Evolutionary conservation across 441 rosid species (phyloP).

Genomic region (Pelargonium fulgidum): DNA sequence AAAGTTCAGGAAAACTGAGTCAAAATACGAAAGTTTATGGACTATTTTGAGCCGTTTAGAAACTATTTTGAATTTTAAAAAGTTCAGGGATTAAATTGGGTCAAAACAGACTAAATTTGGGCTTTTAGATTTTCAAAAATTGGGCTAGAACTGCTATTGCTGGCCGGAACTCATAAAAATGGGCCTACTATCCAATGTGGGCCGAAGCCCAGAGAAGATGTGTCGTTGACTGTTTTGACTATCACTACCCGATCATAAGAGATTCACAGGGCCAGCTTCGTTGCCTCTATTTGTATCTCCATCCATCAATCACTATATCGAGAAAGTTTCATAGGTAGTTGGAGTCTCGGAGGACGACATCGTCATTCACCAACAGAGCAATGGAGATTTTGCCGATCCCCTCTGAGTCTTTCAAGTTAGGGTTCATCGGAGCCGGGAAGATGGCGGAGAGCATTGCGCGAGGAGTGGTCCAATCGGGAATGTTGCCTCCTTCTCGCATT

Average conservation of each 20-base stretch:
- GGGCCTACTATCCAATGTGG: background rate
- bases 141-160: no score
- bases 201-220: background rate
- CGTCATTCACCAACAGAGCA: background rate
- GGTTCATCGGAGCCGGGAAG: conserved; percentile 89
- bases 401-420: conserved; percentile 55
- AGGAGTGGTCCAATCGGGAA: conserved; percentile 68
- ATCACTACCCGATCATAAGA: background rate
- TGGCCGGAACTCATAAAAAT: no score
- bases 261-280: background rate
- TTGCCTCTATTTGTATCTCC: background rate
- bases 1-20: no score
- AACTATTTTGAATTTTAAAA: no score
- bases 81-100: no score
- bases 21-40: no score
- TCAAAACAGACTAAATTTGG: no score
- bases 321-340: background rate
- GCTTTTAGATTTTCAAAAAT: no score
- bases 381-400: conserved; percentile 49
- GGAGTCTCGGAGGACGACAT: background rate
- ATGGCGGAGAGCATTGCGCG: conserved; percentile 91
- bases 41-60: no score
- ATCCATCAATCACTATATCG: background rate
- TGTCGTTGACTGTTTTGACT: background rate
- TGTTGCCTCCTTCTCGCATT: conserved; percentile 63